A percentile compares a stretch with the other conserved stretches of the same genome.
Conservation (phyloP, 306 rosid species). For the Malus sieversii region DNA sequence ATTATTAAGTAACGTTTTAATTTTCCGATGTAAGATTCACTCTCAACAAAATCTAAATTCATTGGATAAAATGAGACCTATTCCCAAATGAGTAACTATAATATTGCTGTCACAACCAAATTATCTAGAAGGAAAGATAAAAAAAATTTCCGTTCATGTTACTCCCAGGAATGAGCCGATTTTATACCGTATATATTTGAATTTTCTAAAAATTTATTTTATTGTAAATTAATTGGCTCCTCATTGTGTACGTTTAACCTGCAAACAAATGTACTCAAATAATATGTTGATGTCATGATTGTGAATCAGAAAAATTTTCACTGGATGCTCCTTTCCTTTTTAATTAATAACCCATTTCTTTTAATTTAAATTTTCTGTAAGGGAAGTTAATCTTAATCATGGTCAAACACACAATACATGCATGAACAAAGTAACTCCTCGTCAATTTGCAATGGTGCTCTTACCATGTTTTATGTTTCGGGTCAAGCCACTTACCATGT, state of each 20-base stretch:
- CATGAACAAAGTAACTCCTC: background rate
- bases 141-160: background rate
- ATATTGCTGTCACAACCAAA: background rate
- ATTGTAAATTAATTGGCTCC: conserved; percentile 16
- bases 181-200: background rate
- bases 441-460: background rate
- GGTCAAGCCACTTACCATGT: background rate
- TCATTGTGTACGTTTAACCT: background rate
- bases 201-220: background rate
- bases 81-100: background rate
- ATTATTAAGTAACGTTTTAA: no score
- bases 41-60: background rate
- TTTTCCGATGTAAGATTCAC: background rate
- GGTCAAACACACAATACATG: background rate
- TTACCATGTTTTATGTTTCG: background rate
- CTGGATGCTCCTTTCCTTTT: background rate
- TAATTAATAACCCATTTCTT: background rate
- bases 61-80: background rate
- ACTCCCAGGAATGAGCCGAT: background rate
- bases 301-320: background rate
- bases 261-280: background rate
- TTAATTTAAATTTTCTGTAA: background rate
- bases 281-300: background rate
- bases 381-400: background rate
- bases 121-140: background rate